Evolutionary conservation across 371 early-diverging fungal genomes (phyloP).

Genomic region (Lichtheimia ramosa): DNA sequence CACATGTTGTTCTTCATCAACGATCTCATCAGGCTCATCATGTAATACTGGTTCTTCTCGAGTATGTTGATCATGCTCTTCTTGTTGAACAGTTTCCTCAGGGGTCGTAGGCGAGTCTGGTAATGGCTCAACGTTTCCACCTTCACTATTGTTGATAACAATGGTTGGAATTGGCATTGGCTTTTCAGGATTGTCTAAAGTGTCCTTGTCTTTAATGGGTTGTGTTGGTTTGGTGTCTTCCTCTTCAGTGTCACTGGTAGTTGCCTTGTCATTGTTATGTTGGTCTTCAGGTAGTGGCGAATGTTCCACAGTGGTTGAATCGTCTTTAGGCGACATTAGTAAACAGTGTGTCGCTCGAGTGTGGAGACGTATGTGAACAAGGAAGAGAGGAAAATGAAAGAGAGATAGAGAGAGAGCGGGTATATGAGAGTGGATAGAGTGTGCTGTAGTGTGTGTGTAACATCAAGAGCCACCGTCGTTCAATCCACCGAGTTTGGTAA

Average conservation of each 20-base stretch:
- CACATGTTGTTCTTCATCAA: too few relatives aligned
- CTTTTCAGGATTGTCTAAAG: not conserved
- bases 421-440: not conserved
- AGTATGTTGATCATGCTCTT: too few relatives aligned
- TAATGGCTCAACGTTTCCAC: not conserved
- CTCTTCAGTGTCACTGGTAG: not conserved
- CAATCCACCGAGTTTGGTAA: too few relatives aligned
- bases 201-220: not conserved
- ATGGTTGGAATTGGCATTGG: slow-evolving; percentile 10
- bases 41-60: too few relatives aligned
- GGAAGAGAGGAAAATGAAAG: not conserved
- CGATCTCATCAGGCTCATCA: too few relatives aligned
- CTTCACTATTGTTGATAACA: slow-evolving; percentile 6
- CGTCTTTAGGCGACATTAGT: not conserved
- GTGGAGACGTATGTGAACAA: not conserved
- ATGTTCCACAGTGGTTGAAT: not conserved
- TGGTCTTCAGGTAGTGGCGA: not conserved
- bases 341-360: not conserved
- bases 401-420: not conserved
- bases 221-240: not conserved
- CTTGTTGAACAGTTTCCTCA: too few relatives aligned
- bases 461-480: too few relatives aligned
- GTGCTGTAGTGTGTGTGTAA: not conserved
- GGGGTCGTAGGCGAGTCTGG: not conserved
- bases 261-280: not conserved